phyloP scores from a whole-genome alignment of 495 filamentous ascomycete species.

The Cryomyces antarcticus region DNA sequence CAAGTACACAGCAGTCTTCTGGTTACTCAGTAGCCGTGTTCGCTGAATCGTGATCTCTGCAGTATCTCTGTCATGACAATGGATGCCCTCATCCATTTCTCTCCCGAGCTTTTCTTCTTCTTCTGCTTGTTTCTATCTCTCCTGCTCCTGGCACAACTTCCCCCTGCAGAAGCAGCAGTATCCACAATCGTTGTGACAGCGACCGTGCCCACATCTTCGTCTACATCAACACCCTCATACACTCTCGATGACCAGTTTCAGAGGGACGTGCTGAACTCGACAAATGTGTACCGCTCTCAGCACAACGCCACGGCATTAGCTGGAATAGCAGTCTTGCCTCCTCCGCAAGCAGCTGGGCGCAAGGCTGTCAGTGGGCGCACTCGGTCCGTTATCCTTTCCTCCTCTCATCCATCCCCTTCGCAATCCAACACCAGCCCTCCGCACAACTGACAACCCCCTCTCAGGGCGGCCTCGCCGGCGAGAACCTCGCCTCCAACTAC shows the following conservation, averaged over 20 bases:
- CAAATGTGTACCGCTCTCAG: constrained; percentile 42
- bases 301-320: constrained; percentile 39
- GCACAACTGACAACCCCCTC: neutral
- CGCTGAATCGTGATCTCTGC: too few relatives aligned
- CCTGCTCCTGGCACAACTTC: too few relatives aligned
- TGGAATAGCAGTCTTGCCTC: constrained; percentile 47
- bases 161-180: too few relatives aligned
- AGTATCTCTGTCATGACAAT: too few relatives aligned
- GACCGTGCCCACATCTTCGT: neutral
- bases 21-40: too few relatives aligned
- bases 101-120: too few relatives aligned
- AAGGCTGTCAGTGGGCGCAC: constrained; percentile 40
- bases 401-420: neutral
- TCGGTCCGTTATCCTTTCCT: constrained; percentile 23
- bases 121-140: too few relatives aligned
- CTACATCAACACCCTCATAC: neutral
- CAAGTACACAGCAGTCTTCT: too few relatives aligned
- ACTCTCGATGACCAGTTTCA: neutral
- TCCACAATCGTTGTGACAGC: too few relatives aligned
- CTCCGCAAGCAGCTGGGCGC: constrained; percentile 32
- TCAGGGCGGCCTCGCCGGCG: constrained; percentile 30
- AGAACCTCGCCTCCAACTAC: constrained; percentile 59
- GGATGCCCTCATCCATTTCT: too few relatives aligned
- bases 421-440: neutral
- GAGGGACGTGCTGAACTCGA: constrained; percentile 35